Percentiles rank a stretch among this genome's conserved stretches.
Conservation (phyloP, 2,329 filamentous ascomycete genomes). For the Coniochaeta sp. region DNA sequence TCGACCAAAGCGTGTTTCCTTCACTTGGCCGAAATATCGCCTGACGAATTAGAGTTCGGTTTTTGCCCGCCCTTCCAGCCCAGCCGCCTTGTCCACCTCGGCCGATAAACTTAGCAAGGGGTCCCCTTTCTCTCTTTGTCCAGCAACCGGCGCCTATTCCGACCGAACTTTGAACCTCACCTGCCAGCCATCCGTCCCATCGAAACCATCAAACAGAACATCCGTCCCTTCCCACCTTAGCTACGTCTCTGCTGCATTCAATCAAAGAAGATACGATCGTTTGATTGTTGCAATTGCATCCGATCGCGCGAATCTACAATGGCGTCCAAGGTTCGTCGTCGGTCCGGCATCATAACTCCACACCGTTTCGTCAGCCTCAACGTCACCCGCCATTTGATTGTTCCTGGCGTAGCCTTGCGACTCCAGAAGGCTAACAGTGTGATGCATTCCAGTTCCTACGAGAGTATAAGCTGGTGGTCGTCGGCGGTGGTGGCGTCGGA, state of each 20-base stretch:
- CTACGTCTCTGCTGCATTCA: constrained; percentile 5
- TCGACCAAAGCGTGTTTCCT: neutral
- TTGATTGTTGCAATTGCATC: constrained; percentile 3
- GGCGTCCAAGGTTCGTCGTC: constrained; percentile 32
- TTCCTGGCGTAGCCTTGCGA: neutral
- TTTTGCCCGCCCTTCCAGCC: neutral
- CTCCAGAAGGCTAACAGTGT: constrained; percentile 12
- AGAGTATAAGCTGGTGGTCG: constrained; percentile 95
- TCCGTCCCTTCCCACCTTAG: neutral
- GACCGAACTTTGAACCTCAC: too few species aligned
- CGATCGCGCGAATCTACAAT: constrained; percentile 20
- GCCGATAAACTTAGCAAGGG: constrained; percentile 1
- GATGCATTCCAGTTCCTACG: constrained; percentile 60
- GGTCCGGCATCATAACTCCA: neutral
- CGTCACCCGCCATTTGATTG: neutral
- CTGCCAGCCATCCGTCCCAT: neutral
- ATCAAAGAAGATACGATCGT: constrained; percentile 6
- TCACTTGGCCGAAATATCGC: neutral
- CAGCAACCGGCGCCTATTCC: constrained; percentile 1
- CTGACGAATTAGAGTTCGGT: neutral
- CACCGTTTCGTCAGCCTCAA: neutral
- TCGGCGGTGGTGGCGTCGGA: constrained; percentile 95
- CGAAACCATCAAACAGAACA: neutral
- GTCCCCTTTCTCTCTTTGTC: constrained; percentile 1
- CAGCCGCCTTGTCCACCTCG: neutral